These are phyloP conservation scores for Dothiorella sarmentorum DNA, from an alignment of 2,329 filamentous ascomycete genomes.

Conservation along the genomic window DNA sequence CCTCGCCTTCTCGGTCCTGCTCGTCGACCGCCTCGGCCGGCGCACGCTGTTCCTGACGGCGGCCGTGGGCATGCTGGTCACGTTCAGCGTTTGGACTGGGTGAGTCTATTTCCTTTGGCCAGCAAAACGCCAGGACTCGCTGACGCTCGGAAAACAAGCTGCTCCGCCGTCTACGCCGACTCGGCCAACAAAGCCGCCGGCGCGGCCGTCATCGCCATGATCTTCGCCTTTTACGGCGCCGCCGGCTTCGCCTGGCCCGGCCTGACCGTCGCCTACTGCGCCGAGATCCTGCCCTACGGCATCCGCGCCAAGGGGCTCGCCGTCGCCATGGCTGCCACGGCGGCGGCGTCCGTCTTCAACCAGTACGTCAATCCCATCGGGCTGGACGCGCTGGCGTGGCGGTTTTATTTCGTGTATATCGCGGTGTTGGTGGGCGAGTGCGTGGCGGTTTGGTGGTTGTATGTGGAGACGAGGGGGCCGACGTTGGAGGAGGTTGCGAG, in stretches of 20 bases:
- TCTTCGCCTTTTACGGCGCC: constrained; percentile 35
- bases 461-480: constrained; percentile 37
- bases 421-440: constrained; percentile 43
- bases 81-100: constrained; percentile 37
- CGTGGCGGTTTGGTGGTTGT: constrained; percentile 36
- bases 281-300: constrained; percentile 47
- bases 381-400: constrained; percentile 36
- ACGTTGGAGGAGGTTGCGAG: constrained; percentile 46
- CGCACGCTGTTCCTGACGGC: constrained; percentile 32
- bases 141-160: neutral
- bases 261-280: constrained; percentile 47
- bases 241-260: constrained; percentile 37
- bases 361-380: constrained; percentile 45
- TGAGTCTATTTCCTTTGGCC: neutral
- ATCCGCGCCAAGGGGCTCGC: constrained; percentile 43
- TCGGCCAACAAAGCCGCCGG: neutral
- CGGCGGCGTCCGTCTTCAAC: constrained; percentile 45
- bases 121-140: neutral
- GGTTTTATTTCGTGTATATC: constrained; percentile 41
- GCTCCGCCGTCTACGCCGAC: constrained; percentile 17
- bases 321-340: constrained; percentile 46
- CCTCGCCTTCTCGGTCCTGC: constrained; percentile 33
- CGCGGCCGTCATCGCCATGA: constrained; percentile 31
- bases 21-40: constrained; percentile 32
- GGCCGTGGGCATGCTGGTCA: constrained; percentile 25